These are phyloP conservation scores for Botrytis sinoallii DNA, from an alignment of 2,329 filamentous ascomycete species.

Conservation along the genomic window DNA sequence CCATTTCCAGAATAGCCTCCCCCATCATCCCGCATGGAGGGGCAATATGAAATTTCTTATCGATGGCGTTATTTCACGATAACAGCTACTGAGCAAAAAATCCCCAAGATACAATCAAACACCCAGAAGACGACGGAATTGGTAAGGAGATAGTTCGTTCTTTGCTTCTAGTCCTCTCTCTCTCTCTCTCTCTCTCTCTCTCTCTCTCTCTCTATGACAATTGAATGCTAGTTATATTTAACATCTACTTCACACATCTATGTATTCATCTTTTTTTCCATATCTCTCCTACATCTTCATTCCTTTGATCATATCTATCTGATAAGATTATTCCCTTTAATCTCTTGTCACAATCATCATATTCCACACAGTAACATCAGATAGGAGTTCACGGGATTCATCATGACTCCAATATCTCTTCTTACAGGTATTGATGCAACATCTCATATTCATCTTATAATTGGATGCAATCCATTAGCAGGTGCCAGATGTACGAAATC, in stretches of 20 bases:
- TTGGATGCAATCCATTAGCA: constrained; percentile 86
- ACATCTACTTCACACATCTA: not conserved
- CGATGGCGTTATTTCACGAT: constrained; percentile 18
- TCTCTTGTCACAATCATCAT: not conserved
- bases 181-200: not conserved
- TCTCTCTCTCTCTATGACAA: not conserved
- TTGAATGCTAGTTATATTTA: not conserved
- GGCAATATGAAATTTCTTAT: constrained; percentile 21
- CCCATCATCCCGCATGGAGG: constrained; percentile 5
- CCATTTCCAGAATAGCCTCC: not conserved
- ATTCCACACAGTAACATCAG: too few relatives aligned
- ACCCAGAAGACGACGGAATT: not conserved
- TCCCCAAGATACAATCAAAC: not conserved
- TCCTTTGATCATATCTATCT: not conserved
- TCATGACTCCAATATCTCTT: constrained; percentile 46
- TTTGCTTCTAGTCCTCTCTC: not conserved
- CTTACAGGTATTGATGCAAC: constrained; percentile 70
- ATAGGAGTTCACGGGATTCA: not conserved
- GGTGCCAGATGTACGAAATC: constrained; percentile 77
- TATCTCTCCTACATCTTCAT: not conserved
- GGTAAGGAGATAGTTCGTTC: constrained; percentile 2
- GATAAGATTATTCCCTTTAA: not conserved
- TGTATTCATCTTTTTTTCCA: not conserved
- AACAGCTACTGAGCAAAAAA: not conserved
- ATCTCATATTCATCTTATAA: constrained; percentile 74